Evolutionary conservation across 441 rosid species (phyloP).

Genomic region (Gossypium davidsonii): DNA sequence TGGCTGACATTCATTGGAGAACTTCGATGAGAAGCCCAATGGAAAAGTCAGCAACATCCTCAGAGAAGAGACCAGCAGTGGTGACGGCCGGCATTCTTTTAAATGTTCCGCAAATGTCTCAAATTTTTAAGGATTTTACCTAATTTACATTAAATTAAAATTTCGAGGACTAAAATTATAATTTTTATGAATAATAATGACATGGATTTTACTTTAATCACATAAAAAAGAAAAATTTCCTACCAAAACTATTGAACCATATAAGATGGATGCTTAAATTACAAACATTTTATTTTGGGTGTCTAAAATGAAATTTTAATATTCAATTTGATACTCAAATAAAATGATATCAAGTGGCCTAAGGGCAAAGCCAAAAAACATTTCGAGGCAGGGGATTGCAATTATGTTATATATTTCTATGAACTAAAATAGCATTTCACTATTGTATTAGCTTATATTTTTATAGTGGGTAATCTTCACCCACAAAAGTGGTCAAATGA

Average conservation of each 20-base stretch:
- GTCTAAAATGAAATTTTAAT: no score
- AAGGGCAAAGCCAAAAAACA: background rate
- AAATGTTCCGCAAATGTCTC: background rate
- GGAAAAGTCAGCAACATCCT: constrained; percentile 27
- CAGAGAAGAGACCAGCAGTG: constrained; percentile 20
- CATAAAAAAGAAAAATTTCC: no score
- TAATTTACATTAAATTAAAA: no score
- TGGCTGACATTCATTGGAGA: constrained; percentile 21
- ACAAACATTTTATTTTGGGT: no score
- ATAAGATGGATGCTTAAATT: background rate
- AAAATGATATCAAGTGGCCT: background rate
- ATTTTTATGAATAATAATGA: background rate
- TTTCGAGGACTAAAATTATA: background rate
- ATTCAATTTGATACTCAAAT: background rate
- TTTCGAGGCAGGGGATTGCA: no score
- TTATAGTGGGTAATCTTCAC: no score
- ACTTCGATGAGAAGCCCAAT: constrained; percentile 25
- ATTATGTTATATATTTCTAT: no score
- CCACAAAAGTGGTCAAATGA: no score
- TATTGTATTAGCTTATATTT: background rate
- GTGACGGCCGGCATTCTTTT: constrained; percentile 23
- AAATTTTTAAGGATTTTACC: background rate
- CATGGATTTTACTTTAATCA: no score
- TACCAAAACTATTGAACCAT: no score
- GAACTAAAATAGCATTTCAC: no score